Conservation (phyloP, 768 basidiomycete species). For the Sarcodon aspratus region DNA sequence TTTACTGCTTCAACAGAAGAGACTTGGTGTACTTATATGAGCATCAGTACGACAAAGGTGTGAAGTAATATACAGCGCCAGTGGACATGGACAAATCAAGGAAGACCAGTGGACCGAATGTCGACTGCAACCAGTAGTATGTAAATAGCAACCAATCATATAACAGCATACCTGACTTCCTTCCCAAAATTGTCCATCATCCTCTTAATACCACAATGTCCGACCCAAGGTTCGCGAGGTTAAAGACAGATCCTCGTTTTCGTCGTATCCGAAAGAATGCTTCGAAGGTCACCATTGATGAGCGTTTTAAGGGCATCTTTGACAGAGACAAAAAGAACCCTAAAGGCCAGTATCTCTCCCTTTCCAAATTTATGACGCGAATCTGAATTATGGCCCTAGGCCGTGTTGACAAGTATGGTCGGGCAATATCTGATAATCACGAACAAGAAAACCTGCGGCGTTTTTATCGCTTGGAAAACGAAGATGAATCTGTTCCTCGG, state of each 20-base stretch:
- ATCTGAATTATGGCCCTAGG: conserved; percentile 19
- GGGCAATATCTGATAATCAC: conserved; percentile 52
- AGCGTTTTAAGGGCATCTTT: conserved; percentile 81
- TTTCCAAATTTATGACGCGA: neutral
- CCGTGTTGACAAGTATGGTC: conserved; percentile 86
- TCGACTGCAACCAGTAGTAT: too few relatives aligned
- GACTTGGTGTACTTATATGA: too few relatives aligned
- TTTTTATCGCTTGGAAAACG: conserved; percentile 66
- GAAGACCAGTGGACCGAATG: too few relatives aligned
- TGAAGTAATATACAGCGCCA: too few relatives aligned
- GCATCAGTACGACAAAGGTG: too few relatives aligned
- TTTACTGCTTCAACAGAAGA: too few relatives aligned
- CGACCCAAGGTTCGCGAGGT: conserved; percentile 79
- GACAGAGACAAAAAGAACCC: conserved; percentile 28
- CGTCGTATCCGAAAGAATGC: conserved; percentile 70
- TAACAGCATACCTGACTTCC: too few relatives aligned
- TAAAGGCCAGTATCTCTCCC: conserved; percentile 7
- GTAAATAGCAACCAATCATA: too few relatives aligned
- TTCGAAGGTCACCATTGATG: conserved; percentile 80
- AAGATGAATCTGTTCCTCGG: conserved; percentile 18
- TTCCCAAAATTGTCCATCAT: too few relatives aligned
- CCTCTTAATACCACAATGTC: conserved; percentile 31
- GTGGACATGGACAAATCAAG: too few relatives aligned
- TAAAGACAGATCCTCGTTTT: conserved; percentile 91
- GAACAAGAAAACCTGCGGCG: conserved; percentile 67